Evolutionary conservation across 2,329 filamentous ascomycete species (phyloP).

Genomic region (Lanzia echinophila): DNA sequence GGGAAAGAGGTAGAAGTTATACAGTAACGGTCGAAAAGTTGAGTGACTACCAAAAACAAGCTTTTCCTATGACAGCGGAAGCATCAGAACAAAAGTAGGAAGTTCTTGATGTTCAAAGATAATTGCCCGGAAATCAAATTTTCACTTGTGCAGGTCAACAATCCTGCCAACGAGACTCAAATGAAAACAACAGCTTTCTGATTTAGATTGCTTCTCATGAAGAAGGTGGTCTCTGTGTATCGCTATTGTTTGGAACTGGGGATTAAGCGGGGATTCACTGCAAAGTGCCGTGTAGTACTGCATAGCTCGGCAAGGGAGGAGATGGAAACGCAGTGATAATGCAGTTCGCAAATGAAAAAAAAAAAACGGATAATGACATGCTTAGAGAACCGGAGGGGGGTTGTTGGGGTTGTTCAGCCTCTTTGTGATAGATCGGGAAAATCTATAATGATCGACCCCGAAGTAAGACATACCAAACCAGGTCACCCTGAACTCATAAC

Average conservation of each 20-base stretch:
- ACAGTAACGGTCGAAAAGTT: slow-evolving; percentile 9
- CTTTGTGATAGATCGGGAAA: slow-evolving; percentile 6
- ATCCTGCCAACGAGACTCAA: neutral
- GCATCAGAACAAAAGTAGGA: slow-evolving; percentile 1
- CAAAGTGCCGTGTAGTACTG: slow-evolving; percentile 12
- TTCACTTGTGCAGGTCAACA: neutral
- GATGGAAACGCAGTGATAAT: slow-evolving; percentile 3
- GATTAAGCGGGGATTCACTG: slow-evolving; percentile 1
- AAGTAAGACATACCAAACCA: neutral
- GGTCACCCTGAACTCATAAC: neutral
- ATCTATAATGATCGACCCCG: neutral
- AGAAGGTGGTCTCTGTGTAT: slow-evolving; percentile 1
- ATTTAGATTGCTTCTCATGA: neutral
- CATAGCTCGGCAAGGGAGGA: slow-evolving; percentile 7
- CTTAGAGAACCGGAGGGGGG: neutral
- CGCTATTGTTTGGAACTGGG: neutral
- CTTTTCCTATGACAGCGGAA: slow-evolving; percentile 9
- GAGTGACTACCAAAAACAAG: slow-evolving; percentile 1
- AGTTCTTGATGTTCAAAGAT: slow-evolving; percentile 1
- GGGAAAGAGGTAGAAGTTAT: slow-evolving; percentile 14
- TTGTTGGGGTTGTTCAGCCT: neutral
- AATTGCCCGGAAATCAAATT: slow-evolving; percentile 5
- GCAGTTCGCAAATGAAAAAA: neutral
- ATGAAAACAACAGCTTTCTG: neutral
- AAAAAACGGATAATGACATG: slow-evolving; percentile 7